Evolutionary conservation across 208 protist species (phyloP).

Genomic region (Vickermania spadyakhi): DNA sequence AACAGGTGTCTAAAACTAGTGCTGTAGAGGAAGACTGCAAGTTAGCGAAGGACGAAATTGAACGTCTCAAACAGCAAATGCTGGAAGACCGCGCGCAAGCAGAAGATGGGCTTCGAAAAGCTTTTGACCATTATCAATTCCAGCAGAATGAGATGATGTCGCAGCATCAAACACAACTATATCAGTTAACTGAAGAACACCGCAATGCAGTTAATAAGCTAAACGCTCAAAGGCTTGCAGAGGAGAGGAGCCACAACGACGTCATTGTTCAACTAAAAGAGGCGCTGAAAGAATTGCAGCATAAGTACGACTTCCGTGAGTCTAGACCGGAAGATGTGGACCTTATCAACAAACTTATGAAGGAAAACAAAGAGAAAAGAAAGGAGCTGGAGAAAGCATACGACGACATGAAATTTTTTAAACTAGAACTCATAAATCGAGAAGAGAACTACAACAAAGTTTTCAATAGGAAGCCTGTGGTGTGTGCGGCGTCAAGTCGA

Average conservation of each 20-base stretch:
- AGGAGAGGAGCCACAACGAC: constrained; percentile 20
- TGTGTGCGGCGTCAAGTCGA: constrained; percentile 1
- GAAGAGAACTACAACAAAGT: constrained; percentile 94
- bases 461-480: constrained; percentile 71
- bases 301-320: constrained; percentile 89
- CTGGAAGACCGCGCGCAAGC: not conserved
- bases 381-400: constrained; percentile 65
- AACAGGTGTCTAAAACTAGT: not conserved
- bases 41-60: not conserved
- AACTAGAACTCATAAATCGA: constrained; percentile 91
- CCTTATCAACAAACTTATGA: constrained; percentile 83
- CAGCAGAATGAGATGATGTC: not conserved
- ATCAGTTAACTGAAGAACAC: constrained; percentile 5
- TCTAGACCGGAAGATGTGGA: constrained; percentile 82
- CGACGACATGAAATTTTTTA: constrained; percentile 89
- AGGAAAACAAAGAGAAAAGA: constrained; percentile 60
- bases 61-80: not conserved
- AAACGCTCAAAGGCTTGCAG: constrained; percentile 23
- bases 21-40: not conserved
- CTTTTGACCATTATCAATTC: not conserved
- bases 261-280: constrained; percentile 28
- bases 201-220: not conserved
- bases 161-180: not conserved
- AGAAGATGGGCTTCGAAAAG: not conserved
- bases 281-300: constrained; percentile 52